These are phyloP conservation scores for Verticillium klebahnii DNA, from an alignment of 2,329 filamentous ascomycete species.

Conservation along the genomic window DNA sequence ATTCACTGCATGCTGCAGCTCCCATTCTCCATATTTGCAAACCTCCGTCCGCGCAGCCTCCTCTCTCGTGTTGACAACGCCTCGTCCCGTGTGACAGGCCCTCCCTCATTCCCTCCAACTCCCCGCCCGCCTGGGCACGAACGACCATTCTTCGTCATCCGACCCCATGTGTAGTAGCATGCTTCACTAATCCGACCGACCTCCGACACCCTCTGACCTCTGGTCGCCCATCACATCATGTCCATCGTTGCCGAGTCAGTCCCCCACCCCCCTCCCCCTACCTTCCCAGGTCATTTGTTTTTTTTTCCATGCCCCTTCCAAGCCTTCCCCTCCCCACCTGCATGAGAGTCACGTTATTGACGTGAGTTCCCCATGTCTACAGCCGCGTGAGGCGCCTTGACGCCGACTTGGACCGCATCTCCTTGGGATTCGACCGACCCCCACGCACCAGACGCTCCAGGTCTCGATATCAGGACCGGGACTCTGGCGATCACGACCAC, in stretches of 20 bases:
- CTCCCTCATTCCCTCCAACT: background rate
- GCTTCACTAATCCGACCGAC: background rate
- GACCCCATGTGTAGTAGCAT: background rate
- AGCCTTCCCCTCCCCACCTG: background rate
- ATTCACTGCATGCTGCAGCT: background rate
- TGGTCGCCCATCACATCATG: slow-evolving; percentile 21
- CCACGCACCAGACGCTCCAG: slow-evolving; percentile 1
- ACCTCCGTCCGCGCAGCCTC: background rate
- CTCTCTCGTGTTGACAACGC: background rate
- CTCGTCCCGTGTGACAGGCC: background rate
- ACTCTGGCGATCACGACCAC: slow-evolving; percentile 8
- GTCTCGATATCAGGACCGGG: background rate
- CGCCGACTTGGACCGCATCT: slow-evolving; percentile 61
- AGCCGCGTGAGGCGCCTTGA: slow-evolving; percentile 61
- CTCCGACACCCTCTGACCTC: background rate
- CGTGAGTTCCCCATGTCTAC: background rate
- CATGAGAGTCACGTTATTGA: background rate
- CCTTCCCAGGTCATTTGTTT: background rate
- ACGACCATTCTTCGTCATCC: background rate
- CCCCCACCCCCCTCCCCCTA: slow-evolving; percentile 3
- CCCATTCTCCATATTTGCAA: background rate
- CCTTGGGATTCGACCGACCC: slow-evolving; percentile 27
- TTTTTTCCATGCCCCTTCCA: slow-evolving; percentile 37
- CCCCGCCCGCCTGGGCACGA: background rate
- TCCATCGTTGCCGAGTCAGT: slow-evolving; percentile 46